Base-by-base conservation (phyloP, 805 yeast genomes). In the Saturnispora saitoi region DNA sequence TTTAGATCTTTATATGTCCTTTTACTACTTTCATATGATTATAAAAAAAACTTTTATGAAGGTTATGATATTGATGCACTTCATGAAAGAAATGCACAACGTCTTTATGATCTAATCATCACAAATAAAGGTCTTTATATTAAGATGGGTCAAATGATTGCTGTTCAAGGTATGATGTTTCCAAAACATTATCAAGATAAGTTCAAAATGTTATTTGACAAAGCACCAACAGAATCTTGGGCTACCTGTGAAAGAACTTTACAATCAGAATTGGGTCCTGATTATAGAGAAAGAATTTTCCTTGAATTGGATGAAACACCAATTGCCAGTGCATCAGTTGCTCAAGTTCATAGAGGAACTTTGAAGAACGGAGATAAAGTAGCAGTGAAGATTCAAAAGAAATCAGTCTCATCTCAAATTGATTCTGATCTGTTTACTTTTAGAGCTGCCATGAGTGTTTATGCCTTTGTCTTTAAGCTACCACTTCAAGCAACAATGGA, bases 91-190 rank as follows among this genome's bases (percentile, higher is more conserved):
- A 75, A 77, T 32, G 77, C 91, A 4, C 72, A 70, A 17, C 60
- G 80, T 40, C 56, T 80, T 45, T 70, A 69, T 54, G 58, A 72
- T 40, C 59, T 80, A 45, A 58, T 79, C 48, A 59, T 62, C 32
- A 58, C 58, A 11, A 79, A 79, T 58, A 75, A 73, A 53, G 84
- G 85, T 1, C 69, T 86, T 17, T 86, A 83, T 59, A 80, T 86
- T 61, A 85, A 85, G 61, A 63, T 83, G 55, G 95, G 93, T 22
- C 93, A 85, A 69, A 81, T 86, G 45, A 72, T 85, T 42, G 91
- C 93, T 2, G 78, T 84, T 58, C 93, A 86, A 60, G 80, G 87
- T 0, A 65, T 73, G 26, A 69, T 82, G 57, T 76, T 85, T 54
- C 95, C 95, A 2, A 62, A 68, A 32, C 82, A 78, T 19, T 83